Percentiles rank a stretch among this genome's conserved stretches.
Evolutionary conservation across 2,329 filamentous ascomycete genomes (phyloP).

Genomic region (Fusarium brevicatenulatum): DNA sequence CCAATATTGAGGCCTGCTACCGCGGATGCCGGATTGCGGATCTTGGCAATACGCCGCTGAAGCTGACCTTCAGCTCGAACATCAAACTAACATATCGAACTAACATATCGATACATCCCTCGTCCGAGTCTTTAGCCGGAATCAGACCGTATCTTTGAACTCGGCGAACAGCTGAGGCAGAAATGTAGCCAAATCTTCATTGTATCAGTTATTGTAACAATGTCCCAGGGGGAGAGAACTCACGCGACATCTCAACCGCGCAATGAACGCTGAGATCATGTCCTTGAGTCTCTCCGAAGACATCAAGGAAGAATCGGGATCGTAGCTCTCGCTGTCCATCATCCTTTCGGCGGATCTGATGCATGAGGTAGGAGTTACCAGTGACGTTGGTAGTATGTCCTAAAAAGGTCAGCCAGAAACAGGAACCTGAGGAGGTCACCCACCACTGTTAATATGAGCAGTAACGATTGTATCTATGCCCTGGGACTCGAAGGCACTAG

Average conservation of each 20-base stretch:
- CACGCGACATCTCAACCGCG: background rate
- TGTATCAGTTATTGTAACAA: background rate
- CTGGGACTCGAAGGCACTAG: background rate
- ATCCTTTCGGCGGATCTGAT: background rate
- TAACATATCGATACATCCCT: too few species aligned
- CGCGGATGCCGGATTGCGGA: too few species aligned
- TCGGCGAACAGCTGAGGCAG: background rate
- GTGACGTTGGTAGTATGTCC: background rate
- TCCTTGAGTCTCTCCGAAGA: background rate
- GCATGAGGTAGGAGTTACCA: background rate
- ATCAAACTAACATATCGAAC: too few species aligned
- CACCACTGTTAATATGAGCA: background rate
- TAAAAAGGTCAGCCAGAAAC: rapidly evolving
- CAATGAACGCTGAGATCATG: background rate
- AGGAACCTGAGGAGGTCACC: rapidly evolving
- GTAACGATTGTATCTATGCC: background rate
- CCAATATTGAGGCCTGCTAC: too few species aligned
- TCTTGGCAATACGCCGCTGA: too few species aligned
- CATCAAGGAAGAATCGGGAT: background rate
- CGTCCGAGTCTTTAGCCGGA: too few species aligned
- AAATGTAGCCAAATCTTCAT: background rate
- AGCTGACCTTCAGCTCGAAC: too few species aligned
- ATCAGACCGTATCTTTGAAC: background rate
- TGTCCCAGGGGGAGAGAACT: background rate
- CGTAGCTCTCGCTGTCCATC: background rate